Conservation (phyloP, 139 green algal genomes). For the Astrephomene gubernaculifera region DNA sequence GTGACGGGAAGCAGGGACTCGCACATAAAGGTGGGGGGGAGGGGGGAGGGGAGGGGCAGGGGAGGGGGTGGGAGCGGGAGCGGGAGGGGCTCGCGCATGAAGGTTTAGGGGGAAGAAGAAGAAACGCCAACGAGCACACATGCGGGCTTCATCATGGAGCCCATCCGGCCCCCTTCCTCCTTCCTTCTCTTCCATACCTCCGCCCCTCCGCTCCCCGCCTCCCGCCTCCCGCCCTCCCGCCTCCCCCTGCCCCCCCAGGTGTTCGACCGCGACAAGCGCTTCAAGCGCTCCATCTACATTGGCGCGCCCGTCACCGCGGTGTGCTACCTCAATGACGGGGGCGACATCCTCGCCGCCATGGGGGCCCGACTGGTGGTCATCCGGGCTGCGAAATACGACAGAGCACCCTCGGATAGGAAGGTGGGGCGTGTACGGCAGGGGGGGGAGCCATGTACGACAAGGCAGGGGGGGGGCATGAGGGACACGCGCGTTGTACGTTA, state of each 20-base stretch:
- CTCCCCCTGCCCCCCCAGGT: slow-evolving; percentile 31
- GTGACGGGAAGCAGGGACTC: slow-evolving; percentile 48
- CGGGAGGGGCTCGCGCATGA: not conserved
- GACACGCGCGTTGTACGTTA: no score
- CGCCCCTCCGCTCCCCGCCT: not conserved
- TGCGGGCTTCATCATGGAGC: no score
- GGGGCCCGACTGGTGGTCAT: slow-evolving; percentile 20
- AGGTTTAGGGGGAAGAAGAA: no score
- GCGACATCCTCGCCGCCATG: slow-evolving; percentile 39
- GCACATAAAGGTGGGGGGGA: slow-evolving; percentile 47
- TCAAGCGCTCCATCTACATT: slow-evolving; percentile 48
- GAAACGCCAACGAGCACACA: not conserved
- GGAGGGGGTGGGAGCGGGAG: not conserved
- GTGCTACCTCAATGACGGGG: slow-evolving; percentile 53
- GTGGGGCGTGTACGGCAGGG: not conserved
- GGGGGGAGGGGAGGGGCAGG: not conserved
- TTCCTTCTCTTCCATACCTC: not conserved
- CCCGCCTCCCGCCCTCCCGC: not conserved
- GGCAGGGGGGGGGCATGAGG: no score
- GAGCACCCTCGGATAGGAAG: not conserved
- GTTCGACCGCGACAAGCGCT: slow-evolving; percentile 52
- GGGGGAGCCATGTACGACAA: no score
- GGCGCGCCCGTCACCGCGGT: slow-evolving; percentile 26
- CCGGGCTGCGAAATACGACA: slow-evolving; percentile 22
- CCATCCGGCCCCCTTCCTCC: not conserved